Base-by-base conservation (phyloP, 2,329 filamentous ascomycete genomes). In the Xylaria sp. region DNA sequence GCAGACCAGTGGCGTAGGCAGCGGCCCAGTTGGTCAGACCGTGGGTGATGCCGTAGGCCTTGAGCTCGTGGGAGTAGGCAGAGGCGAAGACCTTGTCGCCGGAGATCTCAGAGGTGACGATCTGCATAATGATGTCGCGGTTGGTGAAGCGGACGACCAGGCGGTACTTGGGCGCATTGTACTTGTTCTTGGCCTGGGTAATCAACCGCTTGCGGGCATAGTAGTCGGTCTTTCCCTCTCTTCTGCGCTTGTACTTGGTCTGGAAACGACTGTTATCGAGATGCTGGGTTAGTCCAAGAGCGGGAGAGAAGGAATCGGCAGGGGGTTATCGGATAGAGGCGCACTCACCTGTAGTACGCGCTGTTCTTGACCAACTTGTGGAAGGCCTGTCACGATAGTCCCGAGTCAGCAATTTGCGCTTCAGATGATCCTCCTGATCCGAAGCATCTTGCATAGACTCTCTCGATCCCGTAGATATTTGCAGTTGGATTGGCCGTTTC, bases 161-260 rank as follows among this genome's bases (percentile, higher is more conserved):
- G 79, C 95, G 92, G 90, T 99, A 98, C 89, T 99, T 99, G 83
- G 95, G 95, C 69, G 95, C 91, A 85, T 96, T 96, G 91, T 98
- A 99, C 91, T 99, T 99, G 92, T 99, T 99, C 92, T 98, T 99
- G 85, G 95, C 95, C 88, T 99, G 95, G 86, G 92, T 93, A 87
- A 98, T 95, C 82, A 99, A 88, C 79, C 95, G 91, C 92, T 98
- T 98, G 82, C 95, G 94, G 80, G 95, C 95, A 83, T 97, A 98
- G 92, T 99, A 99, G 82, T 99, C 95, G 85, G 95, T 99, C 91
- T 99, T 99, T 80, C 95, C 95, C 77, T 90, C 79, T 73, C 92
- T 89, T 83, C 95, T 90, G 81, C 95, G 93, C 87, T 93, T 95
- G 91, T 97, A 99, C 90, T 99, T 99, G 80, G 95, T 97, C 87